Conservation (phyloP, 306 rosid genomes). For the Prunus armeniaca region DNA sequence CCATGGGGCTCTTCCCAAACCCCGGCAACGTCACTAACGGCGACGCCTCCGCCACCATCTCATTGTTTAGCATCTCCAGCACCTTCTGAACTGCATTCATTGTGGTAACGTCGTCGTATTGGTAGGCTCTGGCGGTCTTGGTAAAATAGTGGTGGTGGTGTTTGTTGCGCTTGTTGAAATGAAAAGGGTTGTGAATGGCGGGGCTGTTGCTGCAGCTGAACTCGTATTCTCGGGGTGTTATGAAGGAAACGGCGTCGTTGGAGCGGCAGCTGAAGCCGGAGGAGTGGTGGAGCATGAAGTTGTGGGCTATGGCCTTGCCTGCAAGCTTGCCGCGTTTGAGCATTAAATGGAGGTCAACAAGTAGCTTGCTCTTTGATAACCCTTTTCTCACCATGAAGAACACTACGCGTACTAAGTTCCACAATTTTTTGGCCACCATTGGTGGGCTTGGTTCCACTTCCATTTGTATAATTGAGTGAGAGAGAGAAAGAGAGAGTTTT, state of each 20-base stretch:
- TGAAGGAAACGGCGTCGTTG: slow-evolving; percentile 44
- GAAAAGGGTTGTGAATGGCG: slow-evolving; percentile 33
- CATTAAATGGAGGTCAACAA: slow-evolving; percentile 45
- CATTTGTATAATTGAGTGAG: slow-evolving; percentile 31
- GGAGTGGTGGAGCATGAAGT: slow-evolving; percentile 49
- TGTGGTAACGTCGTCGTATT: slow-evolving; percentile 49
- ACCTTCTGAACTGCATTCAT: slow-evolving; percentile 50
- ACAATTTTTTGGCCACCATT: slow-evolving; percentile 53
- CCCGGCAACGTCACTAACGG: slow-evolving; percentile 68
- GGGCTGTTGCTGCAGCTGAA: slow-evolving; percentile 97
- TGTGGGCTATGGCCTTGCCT: slow-evolving; percentile 52
- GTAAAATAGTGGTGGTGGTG: slow-evolving; percentile 24
- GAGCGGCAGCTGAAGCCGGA: slow-evolving; percentile 50
- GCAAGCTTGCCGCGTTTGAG: slow-evolving; percentile 76
- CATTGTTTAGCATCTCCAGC: slow-evolving; percentile 53
- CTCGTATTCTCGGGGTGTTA: slow-evolving; percentile 70
- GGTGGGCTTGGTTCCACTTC: slow-evolving; percentile 53
- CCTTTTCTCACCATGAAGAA: slow-evolving; percentile 65
- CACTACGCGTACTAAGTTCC: slow-evolving; percentile 56
- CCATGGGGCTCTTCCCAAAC: slow-evolving; percentile 70
- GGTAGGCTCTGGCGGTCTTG: slow-evolving; percentile 14
- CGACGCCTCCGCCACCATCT: slow-evolving; percentile 45
- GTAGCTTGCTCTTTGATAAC: slow-evolving; percentile 58
- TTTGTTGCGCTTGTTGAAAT: slow-evolving; percentile 31
- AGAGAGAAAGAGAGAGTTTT: background rate